Evolutionary conservation across 345 rosid species (phyloP).

Genomic region (Microcos paniculata): DNA sequence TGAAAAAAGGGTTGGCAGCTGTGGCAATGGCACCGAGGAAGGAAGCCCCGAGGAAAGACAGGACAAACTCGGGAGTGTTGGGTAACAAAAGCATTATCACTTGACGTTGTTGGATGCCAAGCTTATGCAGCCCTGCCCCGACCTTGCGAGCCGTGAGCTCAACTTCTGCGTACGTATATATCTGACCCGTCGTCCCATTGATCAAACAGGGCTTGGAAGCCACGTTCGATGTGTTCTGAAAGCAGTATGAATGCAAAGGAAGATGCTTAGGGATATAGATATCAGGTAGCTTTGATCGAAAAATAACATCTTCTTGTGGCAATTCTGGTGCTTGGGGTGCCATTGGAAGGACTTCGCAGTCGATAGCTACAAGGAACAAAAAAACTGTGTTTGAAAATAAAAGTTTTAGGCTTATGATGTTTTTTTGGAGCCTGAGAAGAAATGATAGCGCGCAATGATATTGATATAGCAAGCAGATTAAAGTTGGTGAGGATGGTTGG

Average conservation of each 20-base stretch:
- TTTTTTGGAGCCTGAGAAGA: slow-evolving; percentile 3
- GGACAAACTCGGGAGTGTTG: slow-evolving; percentile 68
- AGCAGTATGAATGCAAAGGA: slow-evolving; percentile 66
- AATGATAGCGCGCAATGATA: not conserved
- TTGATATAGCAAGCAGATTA: slow-evolving; percentile 22
- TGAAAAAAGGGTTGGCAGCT: slow-evolving; percentile 81
- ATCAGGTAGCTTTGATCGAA: slow-evolving; percentile 77
- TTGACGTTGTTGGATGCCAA: slow-evolving; percentile 58
- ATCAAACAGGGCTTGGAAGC: slow-evolving; percentile 63
- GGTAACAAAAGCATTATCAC: slow-evolving; percentile 79
- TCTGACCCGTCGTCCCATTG: slow-evolving; percentile 60
- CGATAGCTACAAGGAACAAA: not conserved
- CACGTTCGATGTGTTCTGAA: slow-evolving; percentile 48
- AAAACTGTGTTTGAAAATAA: not conserved
- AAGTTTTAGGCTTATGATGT: not conserved
- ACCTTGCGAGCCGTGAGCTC: slow-evolving; percentile 57
- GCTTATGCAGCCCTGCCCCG: slow-evolving; percentile 51
- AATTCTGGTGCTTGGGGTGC: slow-evolving; percentile 13
- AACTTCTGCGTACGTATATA: slow-evolving; percentile 69
- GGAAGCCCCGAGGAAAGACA: slow-evolving; percentile 78
- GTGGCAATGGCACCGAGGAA: slow-evolving; percentile 63
- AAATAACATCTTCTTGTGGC: slow-evolving; percentile 46
- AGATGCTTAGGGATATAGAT: slow-evolving; percentile 75
- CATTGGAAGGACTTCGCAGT: not conserved
- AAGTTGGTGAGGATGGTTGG: slow-evolving; percentile 28